A percentile compares a stretch with the other conserved stretches of the same genome.
phyloP scores from a whole-genome alignment of 1,284 basidiomycete genomes.

The Leccinum fallax region DNA sequence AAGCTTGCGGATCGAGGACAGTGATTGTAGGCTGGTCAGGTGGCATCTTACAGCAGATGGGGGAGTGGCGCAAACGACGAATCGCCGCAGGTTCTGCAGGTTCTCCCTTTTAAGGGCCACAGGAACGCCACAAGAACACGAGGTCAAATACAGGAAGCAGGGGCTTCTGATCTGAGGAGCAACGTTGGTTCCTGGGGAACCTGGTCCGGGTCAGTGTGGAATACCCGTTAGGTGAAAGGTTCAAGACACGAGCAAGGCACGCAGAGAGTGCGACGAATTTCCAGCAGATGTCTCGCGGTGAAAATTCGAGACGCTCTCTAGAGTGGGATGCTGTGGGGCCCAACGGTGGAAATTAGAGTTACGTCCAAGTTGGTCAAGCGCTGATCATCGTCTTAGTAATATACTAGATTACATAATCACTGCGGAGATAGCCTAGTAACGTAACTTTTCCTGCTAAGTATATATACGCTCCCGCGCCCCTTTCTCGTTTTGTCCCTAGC shows the following conservation, averaged over 20 bases:
- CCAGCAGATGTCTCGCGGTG: neutral
- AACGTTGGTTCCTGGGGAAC: too few relatives aligned
- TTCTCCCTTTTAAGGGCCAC: neutral
- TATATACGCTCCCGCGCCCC: too few relatives aligned
- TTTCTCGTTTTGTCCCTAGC: too few relatives aligned
- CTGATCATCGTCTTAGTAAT: neutral
- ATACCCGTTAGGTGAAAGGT: neutral
- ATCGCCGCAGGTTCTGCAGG: neutral
- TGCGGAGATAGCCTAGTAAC: too few relatives aligned
- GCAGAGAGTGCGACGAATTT: neutral
- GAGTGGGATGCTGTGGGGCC: neutral
- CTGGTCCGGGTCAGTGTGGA: too few relatives aligned
- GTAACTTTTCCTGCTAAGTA: too few relatives aligned
- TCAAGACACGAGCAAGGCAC: slow-evolving; percentile 1
- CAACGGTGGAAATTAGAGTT: too few relatives aligned
- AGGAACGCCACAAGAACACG: neutral
- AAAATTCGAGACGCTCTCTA: neutral
- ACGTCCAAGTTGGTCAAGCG: neutral
- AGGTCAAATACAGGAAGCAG: neutral
- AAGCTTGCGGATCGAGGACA: slow-evolving; percentile 19
- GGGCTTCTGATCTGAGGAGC: too few relatives aligned
- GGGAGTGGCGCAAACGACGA: neutral
- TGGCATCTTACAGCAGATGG: neutral
- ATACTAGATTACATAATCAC: too few relatives aligned
- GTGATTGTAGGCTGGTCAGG: slow-evolving; percentile 4